Percentiles rank a stretch among this genome's conserved stretches.
Evolutionary conservation across 371 early-diverging fungal genomes (phyloP).

Genomic region (Rhizomucor miehei): DNA sequence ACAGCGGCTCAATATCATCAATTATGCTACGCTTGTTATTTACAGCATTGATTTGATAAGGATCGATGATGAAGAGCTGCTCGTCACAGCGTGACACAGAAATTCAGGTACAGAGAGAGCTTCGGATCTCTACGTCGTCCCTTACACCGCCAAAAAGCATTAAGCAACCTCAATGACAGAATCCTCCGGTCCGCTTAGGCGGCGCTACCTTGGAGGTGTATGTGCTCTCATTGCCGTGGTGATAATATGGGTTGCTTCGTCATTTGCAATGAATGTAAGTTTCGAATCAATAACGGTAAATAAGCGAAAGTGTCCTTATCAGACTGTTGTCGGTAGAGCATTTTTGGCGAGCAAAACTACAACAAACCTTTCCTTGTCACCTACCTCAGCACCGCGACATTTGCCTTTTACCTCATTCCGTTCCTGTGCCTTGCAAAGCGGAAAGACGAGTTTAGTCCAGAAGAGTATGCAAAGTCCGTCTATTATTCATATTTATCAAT

Average conservation of each 20-base stretch:
- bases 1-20: no score
- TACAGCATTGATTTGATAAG: no score
- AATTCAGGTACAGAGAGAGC: no score
- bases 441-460: slow-evolving; percentile 9
- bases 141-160: no score
- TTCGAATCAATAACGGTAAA: not conserved
- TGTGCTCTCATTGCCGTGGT: slow-evolving; percentile 68
- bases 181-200: slow-evolving; percentile 14
- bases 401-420: slow-evolving; percentile 65
- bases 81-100: no score
- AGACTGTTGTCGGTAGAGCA: slow-evolving; percentile 38
- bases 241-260: slow-evolving; percentile 79
- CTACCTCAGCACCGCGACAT: slow-evolving; percentile 75
- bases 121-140: no score
- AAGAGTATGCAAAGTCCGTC: slow-evolving; percentile 20
- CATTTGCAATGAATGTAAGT: slow-evolving; percentile 77
- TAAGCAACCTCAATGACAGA: no score
- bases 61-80: no score
- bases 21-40: no score
- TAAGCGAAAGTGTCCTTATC: not conserved
- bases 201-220: slow-evolving; percentile 57
- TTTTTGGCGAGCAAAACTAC: slow-evolving; percentile 67
- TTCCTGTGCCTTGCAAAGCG: slow-evolving; percentile 6
- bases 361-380: slow-evolving; percentile 80
- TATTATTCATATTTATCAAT: not conserved